Conservation (phyloP, 106 monocot species). For the Dioscorea dumetorum region DNA sequence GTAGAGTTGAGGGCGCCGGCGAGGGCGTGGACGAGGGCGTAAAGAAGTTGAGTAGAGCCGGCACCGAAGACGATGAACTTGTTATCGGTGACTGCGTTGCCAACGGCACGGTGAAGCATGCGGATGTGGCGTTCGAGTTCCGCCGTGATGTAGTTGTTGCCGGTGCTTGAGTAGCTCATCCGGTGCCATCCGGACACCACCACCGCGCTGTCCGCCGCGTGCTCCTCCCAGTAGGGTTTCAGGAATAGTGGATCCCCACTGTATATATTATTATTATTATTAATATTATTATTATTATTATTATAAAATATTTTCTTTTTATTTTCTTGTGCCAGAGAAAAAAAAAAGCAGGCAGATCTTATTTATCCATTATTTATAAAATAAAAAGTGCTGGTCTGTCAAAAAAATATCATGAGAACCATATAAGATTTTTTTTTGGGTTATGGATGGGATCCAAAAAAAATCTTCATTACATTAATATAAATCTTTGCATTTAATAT, state of each 20-base stretch:
- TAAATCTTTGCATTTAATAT: too few species aligned
- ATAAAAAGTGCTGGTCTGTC: too few species aligned
- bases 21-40: constrained; percentile 59
- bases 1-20: constrained; percentile 18
- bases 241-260: constrained; percentile 76
- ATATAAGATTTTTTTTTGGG: too few species aligned
- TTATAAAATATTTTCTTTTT: too few species aligned
- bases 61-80: constrained; percentile 57
- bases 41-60: constrained; percentile 71
- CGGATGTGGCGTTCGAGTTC: constrained; percentile 72
- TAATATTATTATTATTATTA: too few species aligned
- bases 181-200: constrained; percentile 70
- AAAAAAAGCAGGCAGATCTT: too few species aligned
- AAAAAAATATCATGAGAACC: too few species aligned
- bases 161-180: constrained; percentile 54
- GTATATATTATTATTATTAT: too few species aligned
- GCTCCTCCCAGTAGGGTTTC: constrained; percentile 72
- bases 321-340: too few species aligned
- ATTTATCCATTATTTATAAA: too few species aligned
- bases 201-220: constrained; percentile 45
- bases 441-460: too few species aligned
- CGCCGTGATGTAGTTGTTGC: constrained; percentile 19
- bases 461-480: too few species aligned
- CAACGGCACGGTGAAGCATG: constrained; percentile 50
- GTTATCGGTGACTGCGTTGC: constrained; percentile 55